Evolutionary conservation across 2,329 filamentous ascomycete genomes (phyloP).

Genomic region (Xylaria sp.): DNA sequence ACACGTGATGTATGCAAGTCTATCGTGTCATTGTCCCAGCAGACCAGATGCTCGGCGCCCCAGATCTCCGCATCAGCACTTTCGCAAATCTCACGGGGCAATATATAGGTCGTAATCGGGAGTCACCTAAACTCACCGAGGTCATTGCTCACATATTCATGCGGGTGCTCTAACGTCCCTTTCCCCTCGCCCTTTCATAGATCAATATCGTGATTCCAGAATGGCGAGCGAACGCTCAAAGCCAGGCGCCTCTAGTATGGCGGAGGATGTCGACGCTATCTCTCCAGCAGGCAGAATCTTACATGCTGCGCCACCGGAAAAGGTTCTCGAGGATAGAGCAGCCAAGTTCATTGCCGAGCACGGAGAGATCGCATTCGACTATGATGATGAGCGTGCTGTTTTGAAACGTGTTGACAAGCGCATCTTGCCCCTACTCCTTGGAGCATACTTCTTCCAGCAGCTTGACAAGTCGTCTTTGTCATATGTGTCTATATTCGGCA

Average conservation of each 20-base stretch:
- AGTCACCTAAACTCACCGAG: neutral
- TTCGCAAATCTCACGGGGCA: neutral
- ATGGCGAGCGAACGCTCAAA: conserved; percentile 40
- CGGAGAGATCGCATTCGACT: conserved; percentile 56
- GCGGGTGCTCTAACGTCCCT: neutral
- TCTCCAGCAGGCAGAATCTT: conserved; percentile 25
- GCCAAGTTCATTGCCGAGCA: conserved; percentile 58
- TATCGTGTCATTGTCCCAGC: conserved; percentile 11
- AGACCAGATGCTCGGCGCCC: conserved; percentile 12
- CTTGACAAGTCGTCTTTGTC: conserved; percentile 62
- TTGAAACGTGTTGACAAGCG: conserved; percentile 61
- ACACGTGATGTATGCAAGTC: conserved; percentile 26
- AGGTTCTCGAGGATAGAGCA: conserved; percentile 53
- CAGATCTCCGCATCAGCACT: conserved; percentile 21
- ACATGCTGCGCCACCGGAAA: conserved; percentile 25
- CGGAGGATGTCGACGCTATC: conserved; percentile 40
- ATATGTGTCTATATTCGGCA: conserved; percentile 62
- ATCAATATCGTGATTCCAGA: neutral
- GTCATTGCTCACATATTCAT: neutral
- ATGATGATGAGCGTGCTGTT: conserved; percentile 61
- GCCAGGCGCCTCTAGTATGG: conserved; percentile 17
- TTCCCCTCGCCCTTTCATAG: neutral
- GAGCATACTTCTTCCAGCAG: conserved; percentile 69
- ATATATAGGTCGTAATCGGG: conserved; percentile 13
- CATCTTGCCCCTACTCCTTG: conserved; percentile 62